Evolutionary conservation across 176 grass and related monocot species (phyloP).

Genomic region (Eragrostis nindensis): DNA sequence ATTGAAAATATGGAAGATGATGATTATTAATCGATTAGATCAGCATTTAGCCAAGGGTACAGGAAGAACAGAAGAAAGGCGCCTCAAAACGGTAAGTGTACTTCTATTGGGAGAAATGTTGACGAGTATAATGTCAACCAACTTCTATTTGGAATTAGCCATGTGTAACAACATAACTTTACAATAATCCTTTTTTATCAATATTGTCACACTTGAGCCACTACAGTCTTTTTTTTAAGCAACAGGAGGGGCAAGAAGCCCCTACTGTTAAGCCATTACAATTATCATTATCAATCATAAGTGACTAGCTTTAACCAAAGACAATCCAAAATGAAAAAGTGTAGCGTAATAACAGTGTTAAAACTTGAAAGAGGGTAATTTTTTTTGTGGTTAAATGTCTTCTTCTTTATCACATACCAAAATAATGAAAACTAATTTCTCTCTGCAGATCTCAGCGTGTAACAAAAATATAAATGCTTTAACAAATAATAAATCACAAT

Average conservation of each 20-base stretch:
- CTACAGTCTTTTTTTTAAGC: neutral
- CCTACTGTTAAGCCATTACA: too few species aligned
- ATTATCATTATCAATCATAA: neutral
- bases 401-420: neutral
- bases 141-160: neutral
- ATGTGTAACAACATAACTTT: neutral
- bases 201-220: conserved; percentile 8
- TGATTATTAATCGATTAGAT: neutral
- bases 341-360: neutral
- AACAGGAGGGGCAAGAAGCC: too few species aligned
- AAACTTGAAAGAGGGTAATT: neutral
- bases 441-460: conserved; percentile 14
- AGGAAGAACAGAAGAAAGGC: neutral
- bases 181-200: neutral
- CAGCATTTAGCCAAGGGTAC: neutral
- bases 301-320: neutral
- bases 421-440: neutral
- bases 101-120: neutral
- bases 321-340: neutral
- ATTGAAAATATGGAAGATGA: neutral
- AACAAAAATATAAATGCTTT: conserved; percentile 7
- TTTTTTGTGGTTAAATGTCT: conserved; percentile 4
- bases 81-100: neutral
- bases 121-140: neutral
- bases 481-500: neutral